Percentiles rank a stretch among this genome's conserved stretches.
Evolutionary conservation across 345 rosid species (phyloP).

Genomic region (Gossypium rotundifolium): DNA sequence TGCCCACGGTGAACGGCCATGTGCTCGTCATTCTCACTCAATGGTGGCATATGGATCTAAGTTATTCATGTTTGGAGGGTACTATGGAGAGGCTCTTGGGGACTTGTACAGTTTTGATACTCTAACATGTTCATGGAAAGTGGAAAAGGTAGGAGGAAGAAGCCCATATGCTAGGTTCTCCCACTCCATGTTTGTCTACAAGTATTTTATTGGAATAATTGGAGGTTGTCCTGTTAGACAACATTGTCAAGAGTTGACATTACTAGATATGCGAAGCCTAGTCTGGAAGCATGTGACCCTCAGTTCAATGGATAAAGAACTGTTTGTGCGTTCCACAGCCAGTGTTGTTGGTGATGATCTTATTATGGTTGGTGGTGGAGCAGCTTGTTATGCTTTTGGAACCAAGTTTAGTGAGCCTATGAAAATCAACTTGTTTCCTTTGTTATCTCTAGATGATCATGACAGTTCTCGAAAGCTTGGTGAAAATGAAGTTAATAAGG

Average conservation of each 20-base stretch:
- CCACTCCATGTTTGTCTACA: constrained; percentile 76
- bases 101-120: constrained; percentile 77
- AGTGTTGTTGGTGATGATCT: constrained; percentile 69
- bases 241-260: constrained; percentile 59
- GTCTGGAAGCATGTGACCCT: constrained; percentile 64
- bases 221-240: constrained; percentile 90
- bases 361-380: constrained; percentile 82
- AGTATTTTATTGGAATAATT: constrained; percentile 59
- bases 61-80: constrained; percentile 75
- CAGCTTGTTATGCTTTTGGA: constrained; percentile 97
- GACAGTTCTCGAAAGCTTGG: constrained; percentile 5
- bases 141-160: constrained; percentile 61
- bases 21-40: constrained; percentile 83
- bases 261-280: constrained; percentile 49
- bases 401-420: constrained; percentile 81
- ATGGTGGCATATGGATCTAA: constrained; percentile 64
- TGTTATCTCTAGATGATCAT: constrained; percentile 26
- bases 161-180: constrained; percentile 82
- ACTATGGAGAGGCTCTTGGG: constrained; percentile 66
- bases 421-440: constrained; percentile 51
- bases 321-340: constrained; percentile 71
- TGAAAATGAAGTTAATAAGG: constrained; percentile 21
- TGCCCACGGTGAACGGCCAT: constrained; percentile 54
- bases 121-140: constrained; percentile 48
- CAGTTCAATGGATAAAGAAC: constrained; percentile 50